Evolutionary conservation across 805 yeast species (phyloP), one percentile per base, ranked within the genome.

Genomic region (Candida ficus): DNA sequence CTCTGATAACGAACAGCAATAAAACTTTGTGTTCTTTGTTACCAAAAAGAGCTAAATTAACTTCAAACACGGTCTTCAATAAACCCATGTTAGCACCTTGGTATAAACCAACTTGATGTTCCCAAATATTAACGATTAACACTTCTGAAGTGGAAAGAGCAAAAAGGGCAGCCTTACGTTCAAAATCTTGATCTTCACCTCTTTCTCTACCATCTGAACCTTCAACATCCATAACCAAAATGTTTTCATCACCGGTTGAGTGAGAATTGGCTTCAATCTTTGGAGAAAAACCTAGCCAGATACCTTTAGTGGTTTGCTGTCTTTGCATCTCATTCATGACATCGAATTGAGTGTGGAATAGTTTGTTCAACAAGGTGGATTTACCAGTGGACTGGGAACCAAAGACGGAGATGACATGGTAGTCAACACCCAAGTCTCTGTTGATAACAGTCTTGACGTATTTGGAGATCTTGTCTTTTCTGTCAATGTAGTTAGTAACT

Each of bases 201-300:
- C 97, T 76, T 64, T 93, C 99, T 45, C 96, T 75, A 36, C 99
- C 98, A 65, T 93, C 99, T 1, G 97, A 90, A 36, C 99, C 99
- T 64, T 93, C 99, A n/a, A 93, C 98, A 58, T 93, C 99, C 74
- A 93, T 75, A 3, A 93, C 95, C 46, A 87, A 73, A 10, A 88
- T 6, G 50, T 45, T 19, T 45, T 43, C 31, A 53, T 54, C 7
- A 46, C 36, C 5, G 41, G 45, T 28, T 2, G 58, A 40, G 4
- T 37, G 31, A 7, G 19, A 11, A 10, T 54, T 42, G 0, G 60
- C 46, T 29, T 58, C 56, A 21, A 75, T 61, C 26, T 59, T 58
- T 28, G 64, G 63, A 0, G 85, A 78, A 49, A 71, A 76, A 2
- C 86, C 83, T 46, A 83, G 59, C 90, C 90, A 83, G 41, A 81